phyloP scores from a whole-genome alignment of 2,329 filamentous ascomycete species.

The Fusarium sp. region DNA sequence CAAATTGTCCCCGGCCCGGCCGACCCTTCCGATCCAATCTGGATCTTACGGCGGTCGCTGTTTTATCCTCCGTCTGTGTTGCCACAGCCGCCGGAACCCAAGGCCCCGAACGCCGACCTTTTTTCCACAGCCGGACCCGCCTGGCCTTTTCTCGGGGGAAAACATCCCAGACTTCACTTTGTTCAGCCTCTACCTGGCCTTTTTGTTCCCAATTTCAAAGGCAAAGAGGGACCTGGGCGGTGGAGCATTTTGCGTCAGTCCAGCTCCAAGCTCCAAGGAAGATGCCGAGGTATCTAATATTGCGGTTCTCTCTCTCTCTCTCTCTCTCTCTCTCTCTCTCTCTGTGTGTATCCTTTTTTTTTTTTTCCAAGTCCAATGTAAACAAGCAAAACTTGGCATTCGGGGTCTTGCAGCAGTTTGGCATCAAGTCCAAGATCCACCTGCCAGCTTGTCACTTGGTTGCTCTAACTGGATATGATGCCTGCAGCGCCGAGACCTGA shows the following conservation, averaged over 20 bases:
- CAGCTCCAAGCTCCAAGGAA: conserved; percentile 23
- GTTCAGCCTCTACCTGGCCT: neutral
- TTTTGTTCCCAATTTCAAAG: conserved; percentile 9
- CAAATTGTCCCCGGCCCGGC: conserved; percentile 5
- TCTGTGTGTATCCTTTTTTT: too few species aligned
- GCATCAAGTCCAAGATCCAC: conserved; percentile 13
- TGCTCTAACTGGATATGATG: conserved; percentile 16
- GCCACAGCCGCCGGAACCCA: conserved; percentile 17
- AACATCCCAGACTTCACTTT: neutral
- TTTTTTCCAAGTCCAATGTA: neutral
- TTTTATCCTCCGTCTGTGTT: conserved; percentile 2
- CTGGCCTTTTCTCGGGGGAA: neutral
- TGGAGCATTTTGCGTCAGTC: conserved; percentile 12
- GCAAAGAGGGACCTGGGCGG: conserved; percentile 20
- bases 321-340: too few species aligned
- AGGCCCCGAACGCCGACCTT: conserved; percentile 24
- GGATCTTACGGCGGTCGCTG: conserved; percentile 10
- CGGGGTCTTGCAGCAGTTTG: conserved; percentile 26
- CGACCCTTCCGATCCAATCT: conserved; percentile 20
- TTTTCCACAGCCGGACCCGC: neutral
- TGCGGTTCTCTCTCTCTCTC: too few species aligned
- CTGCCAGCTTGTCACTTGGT: conserved; percentile 31
- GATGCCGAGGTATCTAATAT: conserved; percentile 10
- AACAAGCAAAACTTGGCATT: conserved; percentile 26
- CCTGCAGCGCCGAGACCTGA: conserved; percentile 9